phyloP scores from a whole-genome alignment of 495 filamentous ascomycete species.

The Penicillium roqueforti region DNA sequence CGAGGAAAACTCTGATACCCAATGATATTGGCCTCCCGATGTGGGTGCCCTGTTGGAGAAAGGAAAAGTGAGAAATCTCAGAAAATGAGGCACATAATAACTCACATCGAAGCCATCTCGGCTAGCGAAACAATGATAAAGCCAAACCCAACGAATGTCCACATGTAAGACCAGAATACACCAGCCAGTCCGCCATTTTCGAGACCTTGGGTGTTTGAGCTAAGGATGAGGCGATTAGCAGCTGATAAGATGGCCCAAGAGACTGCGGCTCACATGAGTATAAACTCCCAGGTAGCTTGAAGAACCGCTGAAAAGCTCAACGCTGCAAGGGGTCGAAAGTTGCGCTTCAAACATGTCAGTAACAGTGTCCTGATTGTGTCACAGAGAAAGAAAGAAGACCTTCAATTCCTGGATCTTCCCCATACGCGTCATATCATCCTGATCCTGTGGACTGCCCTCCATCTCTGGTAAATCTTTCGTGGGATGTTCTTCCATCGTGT shows the following conservation, averaged over 20 bases:
- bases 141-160: constrained; percentile 28
- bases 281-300: constrained; percentile 25
- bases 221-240: background rate
- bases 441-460: constrained; percentile 3
- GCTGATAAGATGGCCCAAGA: background rate
- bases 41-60: background rate
- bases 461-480: background rate
- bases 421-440: constrained; percentile 17
- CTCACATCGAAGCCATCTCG: constrained; percentile 36
- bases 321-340: constrained; percentile 21
- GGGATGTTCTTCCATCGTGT: background rate
- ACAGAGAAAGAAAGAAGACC: background rate
- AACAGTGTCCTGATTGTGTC: background rate
- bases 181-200: constrained; percentile 15
- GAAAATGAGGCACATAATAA: background rate
- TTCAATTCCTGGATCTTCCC: constrained; percentile 19
- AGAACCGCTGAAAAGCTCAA: constrained; percentile 23
- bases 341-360: constrained; percentile 6
- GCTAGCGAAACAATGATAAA: constrained; percentile 30
- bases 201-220: constrained; percentile 14
- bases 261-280: constrained; percentile 14
- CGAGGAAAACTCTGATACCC: constrained; percentile 32
- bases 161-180: constrained; percentile 32
- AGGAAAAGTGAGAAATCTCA: constrained; percentile 24
- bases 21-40: constrained; percentile 39